Base-by-base conservation (phyloP, 192 early-diverging fungal species). In the Entomortierella parvispora region DNA sequence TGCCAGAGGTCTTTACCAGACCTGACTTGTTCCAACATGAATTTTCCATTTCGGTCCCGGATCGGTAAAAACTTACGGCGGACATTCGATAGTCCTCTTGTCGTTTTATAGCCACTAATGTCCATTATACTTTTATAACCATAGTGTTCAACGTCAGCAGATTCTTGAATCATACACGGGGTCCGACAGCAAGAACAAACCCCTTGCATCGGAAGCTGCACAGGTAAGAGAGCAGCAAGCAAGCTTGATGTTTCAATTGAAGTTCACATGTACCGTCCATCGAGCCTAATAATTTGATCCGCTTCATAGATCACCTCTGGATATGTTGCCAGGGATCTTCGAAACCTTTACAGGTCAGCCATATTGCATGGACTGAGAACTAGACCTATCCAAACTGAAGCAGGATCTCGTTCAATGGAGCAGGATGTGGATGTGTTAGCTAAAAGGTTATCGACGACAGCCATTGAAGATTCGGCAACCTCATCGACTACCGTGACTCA, bases 301-400 rank as follows among this genome's bases (percentile, higher is more conserved):
- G 10, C 28, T 44, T 29, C 17, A 14, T 65, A 91, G 88, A 52
- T 79, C 51, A 89, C 89, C 2, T 84, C 89, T 1, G 89, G 90
- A 20, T 92, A 84, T 63, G 81, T 90, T 6, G 83, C 85, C 14
- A 71, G 69, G 12, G 88, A 92, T 59, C 69, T 92, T 20, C 62
- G 51, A 9, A 49, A 69, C 23, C 22, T 90, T 0, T 80, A 61
- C 31, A 68, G 85, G 29, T 71, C 79, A 9, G 81, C 86, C 1
- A 33, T 59, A 1, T 37, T 84, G 26, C 80, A 68, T 29, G 40
- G 72, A 55, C 32, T 80, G 26, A 45, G 47, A 20, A 47, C 37
- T 29, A 20, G 22, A 46, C 33, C 44, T n/a, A n/a, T n/a, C n/a
- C n/a, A n/a, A n/a, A n/a, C n/a, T n/a, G n/a, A n/a, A n/a, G n/a